phyloP scores from a whole-genome alignment of 108 stramenopile species.

The Skeletonema menzelii region DNA sequence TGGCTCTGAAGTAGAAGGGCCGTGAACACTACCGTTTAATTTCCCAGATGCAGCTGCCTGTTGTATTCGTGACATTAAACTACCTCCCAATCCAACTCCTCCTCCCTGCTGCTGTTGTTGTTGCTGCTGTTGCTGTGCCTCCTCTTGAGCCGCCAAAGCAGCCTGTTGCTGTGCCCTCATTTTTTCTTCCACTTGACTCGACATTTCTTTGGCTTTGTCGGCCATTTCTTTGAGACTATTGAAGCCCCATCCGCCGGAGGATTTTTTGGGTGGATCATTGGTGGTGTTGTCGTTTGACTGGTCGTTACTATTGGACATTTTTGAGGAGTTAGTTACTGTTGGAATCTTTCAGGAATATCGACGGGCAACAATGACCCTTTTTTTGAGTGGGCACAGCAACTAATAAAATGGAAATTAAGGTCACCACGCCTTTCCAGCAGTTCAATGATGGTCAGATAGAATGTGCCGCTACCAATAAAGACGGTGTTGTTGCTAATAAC shows the following conservation, averaged over 20 bases:
- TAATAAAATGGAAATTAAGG: too few relatives aligned
- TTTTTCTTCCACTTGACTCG: constrained; percentile 30
- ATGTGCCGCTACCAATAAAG: too few relatives aligned
- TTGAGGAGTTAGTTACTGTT: not conserved
- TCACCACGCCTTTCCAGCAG: too few relatives aligned
- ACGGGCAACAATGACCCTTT: not conserved
- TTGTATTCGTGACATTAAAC: constrained; percentile 31
- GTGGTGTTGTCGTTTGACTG: not conserved
- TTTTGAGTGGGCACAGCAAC: not conserved
- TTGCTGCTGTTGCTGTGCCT: constrained; percentile 3
- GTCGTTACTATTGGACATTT: not conserved
- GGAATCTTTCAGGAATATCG: too few relatives aligned
- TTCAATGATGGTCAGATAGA: too few relatives aligned
- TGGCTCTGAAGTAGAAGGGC: not conserved
- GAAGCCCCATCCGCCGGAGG: not conserved
- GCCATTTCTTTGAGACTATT: not conserved
- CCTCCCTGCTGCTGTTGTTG: constrained; percentile 14
- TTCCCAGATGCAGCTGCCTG: constrained; percentile 5
- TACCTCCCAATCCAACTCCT: constrained; percentile 8
- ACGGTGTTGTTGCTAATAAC: too few relatives aligned
- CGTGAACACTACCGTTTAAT: constrained; percentile 12
- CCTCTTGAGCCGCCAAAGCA: constrained; percentile 1
- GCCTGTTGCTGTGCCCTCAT: constrained; percentile 8
- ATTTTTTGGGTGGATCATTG: not conserved
- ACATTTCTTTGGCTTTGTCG: constrained; percentile 12